phyloP scores from a whole-genome alignment of 192 early-diverging fungal species.

The Physocladia obscura region DNA sequence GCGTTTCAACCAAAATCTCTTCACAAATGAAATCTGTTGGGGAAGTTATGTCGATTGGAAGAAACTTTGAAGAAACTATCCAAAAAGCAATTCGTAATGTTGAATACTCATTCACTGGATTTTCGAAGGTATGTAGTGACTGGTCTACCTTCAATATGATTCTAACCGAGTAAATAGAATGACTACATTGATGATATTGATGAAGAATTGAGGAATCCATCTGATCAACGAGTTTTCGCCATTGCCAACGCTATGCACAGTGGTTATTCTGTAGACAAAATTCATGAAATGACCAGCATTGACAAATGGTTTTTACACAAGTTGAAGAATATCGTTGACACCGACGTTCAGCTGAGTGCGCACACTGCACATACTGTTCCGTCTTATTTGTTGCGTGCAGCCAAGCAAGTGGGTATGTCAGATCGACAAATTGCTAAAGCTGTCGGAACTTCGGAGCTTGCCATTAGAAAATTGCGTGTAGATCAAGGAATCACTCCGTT shows the following conservation, averaged over 20 bases:
- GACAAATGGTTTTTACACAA: slow-evolving; percentile 99
- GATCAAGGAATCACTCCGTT: slow-evolving; percentile 84
- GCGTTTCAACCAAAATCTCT: slow-evolving; percentile 83
- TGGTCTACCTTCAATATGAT: slow-evolving; percentile 5
- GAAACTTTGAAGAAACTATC: slow-evolving; percentile 96
- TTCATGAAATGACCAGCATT: slow-evolving; percentile 87
- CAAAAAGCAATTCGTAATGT: slow-evolving; percentile 95
- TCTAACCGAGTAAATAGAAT: too few species aligned
- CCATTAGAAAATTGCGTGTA: slow-evolving; percentile 77
- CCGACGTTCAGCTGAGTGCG: slow-evolving; percentile 67
- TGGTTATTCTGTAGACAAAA: slow-evolving; percentile 88
- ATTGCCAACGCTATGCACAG: slow-evolving; percentile 92
- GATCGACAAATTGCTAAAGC: slow-evolving; percentile 80
- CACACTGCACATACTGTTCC: slow-evolving; percentile 67
- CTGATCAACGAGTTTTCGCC: slow-evolving; percentile 93
- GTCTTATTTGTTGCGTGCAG: slow-evolving; percentile 54
- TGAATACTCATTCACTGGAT: slow-evolving; percentile 83
- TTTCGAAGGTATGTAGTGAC: slow-evolving; percentile 52
- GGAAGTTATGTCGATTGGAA: slow-evolving; percentile 96
- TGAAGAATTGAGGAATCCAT: slow-evolving; percentile 84
- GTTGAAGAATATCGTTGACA: slow-evolving; percentile 81
- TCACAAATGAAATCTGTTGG: slow-evolving; percentile 97
- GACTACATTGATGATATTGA: slow-evolving; percentile 74
- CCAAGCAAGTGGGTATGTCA: slow-evolving; percentile 97
- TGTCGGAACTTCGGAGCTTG: slow-evolving; percentile 82